A percentile compares a stretch with the other conserved stretches of the same genome.
These are phyloP conservation scores for Solanum chmielewskii DNA, from an alignment of 257 asterid species.

Conservation along the genomic window DNA sequence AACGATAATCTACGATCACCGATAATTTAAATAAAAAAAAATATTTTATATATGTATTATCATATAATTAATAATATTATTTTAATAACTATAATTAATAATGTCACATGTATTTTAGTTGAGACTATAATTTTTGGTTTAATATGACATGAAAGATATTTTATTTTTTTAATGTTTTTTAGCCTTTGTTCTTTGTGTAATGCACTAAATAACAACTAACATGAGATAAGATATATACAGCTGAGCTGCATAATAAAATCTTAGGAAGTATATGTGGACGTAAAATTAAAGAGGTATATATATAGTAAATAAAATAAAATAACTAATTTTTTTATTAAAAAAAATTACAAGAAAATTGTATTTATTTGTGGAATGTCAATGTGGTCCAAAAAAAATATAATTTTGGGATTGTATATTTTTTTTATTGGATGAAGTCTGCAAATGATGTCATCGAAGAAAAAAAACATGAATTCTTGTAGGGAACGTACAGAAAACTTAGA, in stretches of 20 bases:
- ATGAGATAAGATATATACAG: not conserved
- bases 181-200: not conserved
- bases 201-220: not conserved
- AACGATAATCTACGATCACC: not conserved
- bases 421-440: not conserved
- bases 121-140: not conserved
- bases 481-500: not conserved
- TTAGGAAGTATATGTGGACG: not conserved
- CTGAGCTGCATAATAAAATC: not conserved
- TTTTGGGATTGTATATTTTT: not conserved
- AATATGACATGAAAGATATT: not conserved
- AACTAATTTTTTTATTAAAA: not conserved
- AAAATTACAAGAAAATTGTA: not conserved
- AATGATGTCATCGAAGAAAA: not conserved
- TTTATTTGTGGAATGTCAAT: not conserved
- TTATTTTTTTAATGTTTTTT: too few relatives aligned
- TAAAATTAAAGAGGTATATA: not conserved
- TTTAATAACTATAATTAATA: not conserved
- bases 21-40: not conserved
- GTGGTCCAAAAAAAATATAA: not conserved
- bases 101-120: not conserved
- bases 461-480: not conserved
- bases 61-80: not conserved
- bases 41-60: not conserved
- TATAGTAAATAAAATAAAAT: not conserved